A percentile compares a stretch with the other conserved stretches of the same genome.
These are phyloP conservation scores for Talaromyces borbonicus DNA, from an alignment of 495 filamentous ascomycete species.

Conservation along the genomic window DNA sequence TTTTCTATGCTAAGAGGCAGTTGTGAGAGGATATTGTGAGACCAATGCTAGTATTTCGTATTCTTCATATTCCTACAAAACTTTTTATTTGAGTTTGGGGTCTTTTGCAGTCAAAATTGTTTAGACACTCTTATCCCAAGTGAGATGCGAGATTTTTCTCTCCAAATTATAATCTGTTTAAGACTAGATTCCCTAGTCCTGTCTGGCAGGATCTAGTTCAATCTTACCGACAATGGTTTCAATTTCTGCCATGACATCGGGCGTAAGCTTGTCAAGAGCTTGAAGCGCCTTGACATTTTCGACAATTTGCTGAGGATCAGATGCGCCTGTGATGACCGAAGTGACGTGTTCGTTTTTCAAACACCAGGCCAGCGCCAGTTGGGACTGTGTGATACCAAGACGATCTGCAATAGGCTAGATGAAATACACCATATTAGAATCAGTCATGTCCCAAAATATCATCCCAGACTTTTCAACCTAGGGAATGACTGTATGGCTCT, in stretches of 20 bases:
- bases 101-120: too few species aligned
- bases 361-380: constrained; percentile 59
- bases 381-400: constrained; percentile 45
- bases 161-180: too few species aligned
- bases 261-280: constrained; percentile 14
- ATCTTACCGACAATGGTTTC: background rate
- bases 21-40: too few species aligned
- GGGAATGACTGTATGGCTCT: background rate
- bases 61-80: too few species aligned
- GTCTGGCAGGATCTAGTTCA: background rate
- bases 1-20: too few species aligned
- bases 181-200: too few species aligned
- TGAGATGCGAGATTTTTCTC: too few species aligned
- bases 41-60: too few species aligned
- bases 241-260: constrained; percentile 12
- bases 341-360: constrained; percentile 54
- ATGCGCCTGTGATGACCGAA: constrained; percentile 26
- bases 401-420: constrained; percentile 7
- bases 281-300: constrained; percentile 13
- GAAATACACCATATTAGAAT: background rate
- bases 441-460: too few species aligned
- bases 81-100: too few species aligned
- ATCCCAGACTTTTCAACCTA: too few species aligned
- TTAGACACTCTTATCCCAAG: too few species aligned
- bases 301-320: constrained; percentile 8